Evolutionary conservation across 2,329 filamentous ascomycete species (phyloP).

Genomic region (Pseudogymnoascus sp.): DNA sequence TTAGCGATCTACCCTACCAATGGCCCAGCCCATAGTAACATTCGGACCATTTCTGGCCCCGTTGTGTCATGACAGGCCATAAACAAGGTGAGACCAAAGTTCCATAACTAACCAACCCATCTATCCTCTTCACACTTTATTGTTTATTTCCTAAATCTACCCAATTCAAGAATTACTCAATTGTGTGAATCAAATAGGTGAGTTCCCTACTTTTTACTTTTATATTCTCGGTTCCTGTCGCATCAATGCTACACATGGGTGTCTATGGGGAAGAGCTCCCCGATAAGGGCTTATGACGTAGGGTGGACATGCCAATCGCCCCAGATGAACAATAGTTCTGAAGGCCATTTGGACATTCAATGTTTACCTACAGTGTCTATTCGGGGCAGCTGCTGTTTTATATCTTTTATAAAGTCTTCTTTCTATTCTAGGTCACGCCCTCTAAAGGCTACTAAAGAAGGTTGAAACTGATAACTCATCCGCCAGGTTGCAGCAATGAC

Average conservation of each 20-base stretch:
- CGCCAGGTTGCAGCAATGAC: constrained; percentile 50
- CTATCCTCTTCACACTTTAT: neutral
- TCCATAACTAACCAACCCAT: neutral
- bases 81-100: constrained; percentile 5
- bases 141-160: neutral
- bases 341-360: neutral
- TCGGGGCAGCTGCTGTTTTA: neutral
- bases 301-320: neutral
- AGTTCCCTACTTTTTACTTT: neutral
- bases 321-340: neutral
- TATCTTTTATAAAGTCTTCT: neutral
- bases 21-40: neutral
- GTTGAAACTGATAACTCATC: neutral
- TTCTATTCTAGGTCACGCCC: neutral
- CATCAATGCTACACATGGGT: neutral
- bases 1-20: neutral
- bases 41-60: neutral
- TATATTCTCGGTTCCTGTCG: neutral
- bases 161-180: neutral
- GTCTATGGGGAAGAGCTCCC: neutral
- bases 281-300: constrained; percentile 5
- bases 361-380: neutral
- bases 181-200: neutral
- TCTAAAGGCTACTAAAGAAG: neutral
- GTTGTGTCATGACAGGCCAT: neutral